Evolutionary conservation across 1,284 basidiomycete genomes (phyloP).

Genomic region (Sporisorium reilianum): DNA sequence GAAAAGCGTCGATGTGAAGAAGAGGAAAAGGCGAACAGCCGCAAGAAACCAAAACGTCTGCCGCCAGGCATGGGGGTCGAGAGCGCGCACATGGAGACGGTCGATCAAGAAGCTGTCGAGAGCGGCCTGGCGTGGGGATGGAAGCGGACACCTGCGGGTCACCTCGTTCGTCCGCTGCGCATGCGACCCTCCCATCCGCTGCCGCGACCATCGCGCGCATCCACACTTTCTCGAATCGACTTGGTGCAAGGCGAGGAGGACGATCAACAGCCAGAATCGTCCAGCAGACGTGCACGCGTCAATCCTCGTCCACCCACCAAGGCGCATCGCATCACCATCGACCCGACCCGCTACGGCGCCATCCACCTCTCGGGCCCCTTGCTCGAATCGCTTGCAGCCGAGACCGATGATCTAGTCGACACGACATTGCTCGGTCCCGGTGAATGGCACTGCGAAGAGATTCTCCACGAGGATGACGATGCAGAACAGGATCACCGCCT

Average conservation of each 20-base stretch:
- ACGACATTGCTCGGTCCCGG: constrained; percentile 24
- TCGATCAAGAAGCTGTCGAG: constrained; percentile 47
- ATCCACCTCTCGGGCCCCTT: constrained; percentile 55
- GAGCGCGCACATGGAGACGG: constrained; percentile 39
- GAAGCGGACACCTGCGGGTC: constrained; percentile 63
- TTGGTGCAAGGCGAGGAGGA: constrained; percentile 17
- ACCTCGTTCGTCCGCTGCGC: constrained; percentile 62
- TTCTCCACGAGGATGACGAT: constrained; percentile 26
- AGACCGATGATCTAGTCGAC: constrained; percentile 23
- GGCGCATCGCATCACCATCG: constrained; percentile 60
- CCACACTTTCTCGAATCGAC: constrained; percentile 18
- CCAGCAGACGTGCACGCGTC: constrained; percentile 24
- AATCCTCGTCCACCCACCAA: constrained; percentile 44
- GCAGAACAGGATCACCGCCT: constrained; percentile 18
- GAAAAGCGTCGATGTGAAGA: constrained; percentile 23
- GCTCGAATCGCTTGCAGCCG: constrained; percentile 43
- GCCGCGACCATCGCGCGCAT: constrained; percentile 37
- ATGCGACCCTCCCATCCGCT: constrained; percentile 60
- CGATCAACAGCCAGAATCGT: constrained; percentile 7
- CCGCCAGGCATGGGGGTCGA: constrained; percentile 54
- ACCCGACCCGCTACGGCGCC: constrained; percentile 62
- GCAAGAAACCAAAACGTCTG: constrained; percentile 38
- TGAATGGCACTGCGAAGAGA: constrained; percentile 45
- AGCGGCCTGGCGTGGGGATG: constrained; percentile 62
- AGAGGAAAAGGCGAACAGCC: constrained; percentile 17